A percentile compares a stretch with the other conserved stretches of the same genome.
Conservation (phyloP, 116 monocot genomes). For the Cymodocea nodosa region DNA sequence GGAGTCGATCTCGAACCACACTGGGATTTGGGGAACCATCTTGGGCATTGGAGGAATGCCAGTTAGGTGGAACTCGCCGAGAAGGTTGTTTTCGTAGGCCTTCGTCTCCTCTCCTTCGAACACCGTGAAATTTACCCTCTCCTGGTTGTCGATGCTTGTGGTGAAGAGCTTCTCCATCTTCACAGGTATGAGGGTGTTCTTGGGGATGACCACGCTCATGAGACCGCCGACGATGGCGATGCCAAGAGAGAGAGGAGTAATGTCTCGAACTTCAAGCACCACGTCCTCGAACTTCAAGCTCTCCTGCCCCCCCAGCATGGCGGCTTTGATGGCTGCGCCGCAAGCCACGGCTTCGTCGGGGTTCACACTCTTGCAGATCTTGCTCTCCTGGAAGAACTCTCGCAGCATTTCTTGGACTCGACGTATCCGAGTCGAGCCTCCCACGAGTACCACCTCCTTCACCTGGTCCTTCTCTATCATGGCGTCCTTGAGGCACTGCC, state of each 20-base stretch:
- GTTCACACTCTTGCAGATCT: slow-evolving; percentile 2
- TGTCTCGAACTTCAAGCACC: slow-evolving; percentile 2
- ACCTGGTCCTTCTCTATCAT: background rate
- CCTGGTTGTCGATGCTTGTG: background rate
- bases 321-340: slow-evolving; percentile 8
- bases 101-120: slow-evolving; percentile 3
- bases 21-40: background rate
- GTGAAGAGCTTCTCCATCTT: slow-evolving; percentile 7
- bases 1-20: slow-evolving; percentile 3
- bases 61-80: slow-evolving; percentile 3
- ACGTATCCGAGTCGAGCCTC: slow-evolving; percentile 8
- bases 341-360: slow-evolving; percentile 9
- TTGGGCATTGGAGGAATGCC: slow-evolving; percentile 1
- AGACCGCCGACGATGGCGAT: slow-evolving; percentile 4
- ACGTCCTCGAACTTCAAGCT: slow-evolving; percentile 1
- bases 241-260: slow-evolving; percentile 7
- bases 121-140: background rate
- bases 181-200: slow-evolving; percentile 6
- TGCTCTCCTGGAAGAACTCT: slow-evolving; percentile 1
- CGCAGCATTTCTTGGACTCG: slow-evolving; percentile 2
- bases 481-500: slow-evolving; percentile 4
- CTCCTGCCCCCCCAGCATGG: slow-evolving; percentile 2
- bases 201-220: slow-evolving; percentile 7
- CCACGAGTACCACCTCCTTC: slow-evolving; percentile 6
- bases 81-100: slow-evolving; percentile 1